Conservation (phyloP, 108 stramenopile species). For the Cyclotella sp. region DNA sequence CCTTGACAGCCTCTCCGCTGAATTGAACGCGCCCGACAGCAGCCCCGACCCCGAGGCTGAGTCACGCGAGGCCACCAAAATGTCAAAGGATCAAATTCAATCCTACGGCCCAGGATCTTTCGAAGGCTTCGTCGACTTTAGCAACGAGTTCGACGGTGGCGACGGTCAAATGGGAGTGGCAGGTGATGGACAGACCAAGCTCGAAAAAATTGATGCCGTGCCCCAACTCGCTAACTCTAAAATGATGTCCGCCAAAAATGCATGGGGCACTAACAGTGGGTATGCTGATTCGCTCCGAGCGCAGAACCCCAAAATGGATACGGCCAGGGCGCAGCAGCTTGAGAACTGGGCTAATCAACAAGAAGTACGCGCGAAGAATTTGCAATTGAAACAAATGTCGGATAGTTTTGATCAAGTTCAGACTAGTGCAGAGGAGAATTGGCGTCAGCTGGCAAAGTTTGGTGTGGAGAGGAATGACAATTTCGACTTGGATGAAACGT, state of each 20-base stretch:
- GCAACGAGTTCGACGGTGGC: constrained; percentile 69
- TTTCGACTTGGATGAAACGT: constrained; percentile 76
- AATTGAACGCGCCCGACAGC: constrained; percentile 43
- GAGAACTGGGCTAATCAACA: constrained; percentile 92
- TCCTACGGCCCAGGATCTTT: constrained; percentile 67
- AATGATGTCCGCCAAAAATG: constrained; percentile 78
- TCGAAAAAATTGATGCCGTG: constrained; percentile 58
- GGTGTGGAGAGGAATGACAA: constrained; percentile 84
- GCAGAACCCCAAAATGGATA: constrained; percentile 64
- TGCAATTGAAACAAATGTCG: constrained; percentile 61
- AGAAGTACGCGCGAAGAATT: constrained; percentile 68
- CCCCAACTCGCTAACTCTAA: constrained; percentile 64
- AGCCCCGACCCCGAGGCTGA: constrained; percentile 44
- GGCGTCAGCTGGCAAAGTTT: constrained; percentile 81
- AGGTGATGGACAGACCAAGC: constrained; percentile 74
- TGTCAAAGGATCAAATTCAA: constrained; percentile 57
- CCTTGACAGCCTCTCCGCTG: constrained; percentile 64
- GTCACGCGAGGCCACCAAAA: constrained; percentile 57
- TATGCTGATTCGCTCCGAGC: constrained; percentile 73
- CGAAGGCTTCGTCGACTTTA: constrained; percentile 73
- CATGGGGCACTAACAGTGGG: constrained; percentile 80
- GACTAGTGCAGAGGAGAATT: constrained; percentile 63
- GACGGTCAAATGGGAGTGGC: constrained; percentile 94
- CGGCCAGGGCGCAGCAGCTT: constrained; percentile 77
- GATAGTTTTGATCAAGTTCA: constrained; percentile 62